These are phyloP conservation scores for Pichia phayaonensis DNA, from an alignment of 805 yeast species.

Conservation along the genomic window DNA sequence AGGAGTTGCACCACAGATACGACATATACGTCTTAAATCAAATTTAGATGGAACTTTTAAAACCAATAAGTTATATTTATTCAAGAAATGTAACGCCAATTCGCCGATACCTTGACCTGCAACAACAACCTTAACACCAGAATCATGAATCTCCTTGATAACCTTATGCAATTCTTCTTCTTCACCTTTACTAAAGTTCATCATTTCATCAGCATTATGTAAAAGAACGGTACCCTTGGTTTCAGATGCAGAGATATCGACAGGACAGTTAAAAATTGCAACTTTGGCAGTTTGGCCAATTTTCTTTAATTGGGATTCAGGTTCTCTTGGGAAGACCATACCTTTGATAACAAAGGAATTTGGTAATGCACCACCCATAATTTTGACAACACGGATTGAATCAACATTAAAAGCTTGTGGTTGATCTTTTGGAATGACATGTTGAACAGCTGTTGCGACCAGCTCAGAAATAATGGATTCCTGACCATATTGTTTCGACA, in stretches of 20 bases:
- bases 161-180: constrained; percentile 85
- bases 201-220: constrained; percentile 95
- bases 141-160: constrained; percentile 71
- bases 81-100: constrained; percentile 84
- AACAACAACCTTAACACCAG: constrained; percentile 81
- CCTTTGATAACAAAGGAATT: constrained; percentile 83
- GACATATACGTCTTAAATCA: constrained; percentile 85
- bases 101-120: constrained; percentile 97
- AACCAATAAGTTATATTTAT: constrained; percentile 77
- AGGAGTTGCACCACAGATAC: constrained; percentile 97
- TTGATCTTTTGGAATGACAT: constrained; percentile 64
- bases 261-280: constrained; percentile 87
- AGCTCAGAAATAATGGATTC: constrained; percentile 72
- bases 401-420: constrained; percentile 78
- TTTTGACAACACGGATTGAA: constrained; percentile 89
- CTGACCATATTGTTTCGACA: constrained; percentile 88
- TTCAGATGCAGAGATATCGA: constrained; percentile 94
- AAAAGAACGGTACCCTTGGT: constrained; percentile 95
- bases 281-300: constrained; percentile 63
- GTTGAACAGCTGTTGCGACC: constrained; percentile 77
- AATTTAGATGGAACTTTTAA: constrained; percentile 90
- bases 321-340: constrained; percentile 96
- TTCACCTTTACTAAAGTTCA: constrained; percentile 93
- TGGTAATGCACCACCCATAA: constrained; percentile 81
- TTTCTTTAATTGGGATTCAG: constrained; percentile 83